These are phyloP conservation scores for Globisporangium nunn DNA, from an alignment of 352 stramenopile species.

Conservation along the genomic window DNA sequence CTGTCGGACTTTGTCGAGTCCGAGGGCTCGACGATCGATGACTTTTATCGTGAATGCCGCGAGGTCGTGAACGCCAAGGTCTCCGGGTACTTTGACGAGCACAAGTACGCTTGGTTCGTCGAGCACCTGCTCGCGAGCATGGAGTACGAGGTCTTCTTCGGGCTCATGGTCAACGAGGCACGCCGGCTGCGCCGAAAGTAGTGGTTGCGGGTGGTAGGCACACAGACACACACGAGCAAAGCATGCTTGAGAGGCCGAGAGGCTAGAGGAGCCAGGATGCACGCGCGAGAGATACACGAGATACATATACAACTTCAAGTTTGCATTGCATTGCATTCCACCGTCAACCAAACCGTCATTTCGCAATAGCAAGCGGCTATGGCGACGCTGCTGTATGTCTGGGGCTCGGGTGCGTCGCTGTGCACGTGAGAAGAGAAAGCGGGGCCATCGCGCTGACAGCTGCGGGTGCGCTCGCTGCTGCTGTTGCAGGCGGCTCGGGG, in stretches of 20 bases:
- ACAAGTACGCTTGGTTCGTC: conserved; percentile 70
- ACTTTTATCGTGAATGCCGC: conserved; percentile 66
- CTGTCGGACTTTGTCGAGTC: conserved; percentile 70
- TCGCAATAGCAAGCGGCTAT: too few species aligned
- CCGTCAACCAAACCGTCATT: too few species aligned
- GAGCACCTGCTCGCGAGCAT: conserved; percentile 71
- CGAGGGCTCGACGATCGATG: conserved; percentile 50
- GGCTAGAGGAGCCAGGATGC: not conserved
- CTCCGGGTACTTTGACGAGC: conserved; percentile 61
- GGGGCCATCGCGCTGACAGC: not conserved
- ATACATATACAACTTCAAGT: not conserved
- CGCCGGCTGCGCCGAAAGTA: conserved; percentile 61
- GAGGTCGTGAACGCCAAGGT: conserved; percentile 55
- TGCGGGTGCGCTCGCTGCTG: not conserved
- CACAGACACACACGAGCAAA: not conserved
- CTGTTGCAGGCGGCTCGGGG: conserved; percentile 38
- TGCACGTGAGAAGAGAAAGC: not conserved
- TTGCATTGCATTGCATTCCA: not conserved
- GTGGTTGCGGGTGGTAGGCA: conserved; percentile 14
- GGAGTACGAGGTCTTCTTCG: conserved; percentile 80
- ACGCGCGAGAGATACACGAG: not conserved
- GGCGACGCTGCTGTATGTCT: conserved; percentile 22
- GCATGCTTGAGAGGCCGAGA: not conserved
- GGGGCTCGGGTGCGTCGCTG: conserved; percentile 5
- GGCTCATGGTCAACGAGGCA: conserved; percentile 75